These are phyloP conservation scores for Chlorella sp. DNA, from an alignment of 139 green algal genomes.

Conservation along the genomic window DNA sequence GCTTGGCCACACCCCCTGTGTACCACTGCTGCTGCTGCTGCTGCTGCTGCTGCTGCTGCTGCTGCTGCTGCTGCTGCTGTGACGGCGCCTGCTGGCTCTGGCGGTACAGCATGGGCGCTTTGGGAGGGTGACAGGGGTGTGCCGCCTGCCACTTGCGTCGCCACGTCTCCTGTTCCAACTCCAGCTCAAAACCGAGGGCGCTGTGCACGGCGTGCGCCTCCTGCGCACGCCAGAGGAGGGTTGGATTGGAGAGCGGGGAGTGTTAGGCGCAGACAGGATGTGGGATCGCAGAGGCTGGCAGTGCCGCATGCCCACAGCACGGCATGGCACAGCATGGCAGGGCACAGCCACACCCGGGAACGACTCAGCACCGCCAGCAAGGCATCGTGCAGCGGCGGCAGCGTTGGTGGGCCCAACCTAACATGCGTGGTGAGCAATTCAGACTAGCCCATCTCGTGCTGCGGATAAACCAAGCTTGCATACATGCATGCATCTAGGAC, in stretches of 20 bases:
- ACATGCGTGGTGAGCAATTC: not conserved
- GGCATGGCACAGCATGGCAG: not conserved
- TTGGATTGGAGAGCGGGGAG: not conserved
- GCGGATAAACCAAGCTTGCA: too few species aligned
- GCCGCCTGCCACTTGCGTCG: not conserved
- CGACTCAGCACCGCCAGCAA: too few species aligned
- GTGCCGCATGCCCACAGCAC: too few species aligned
- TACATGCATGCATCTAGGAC: too few species aligned
- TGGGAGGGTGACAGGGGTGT: not conserved
- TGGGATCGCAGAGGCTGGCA: too few species aligned
- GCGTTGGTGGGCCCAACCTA: not conserved
- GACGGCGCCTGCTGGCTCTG: not conserved
- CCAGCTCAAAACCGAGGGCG: conserved; percentile 5
- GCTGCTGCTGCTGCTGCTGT: too few species aligned
- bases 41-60: too few species aligned
- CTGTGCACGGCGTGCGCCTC: too few species aligned
- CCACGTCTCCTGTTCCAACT: conserved; percentile 8
- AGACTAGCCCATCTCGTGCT: too few species aligned
- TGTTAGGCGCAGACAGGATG: not conserved
- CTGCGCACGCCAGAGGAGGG: not conserved
- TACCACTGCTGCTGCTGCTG: too few species aligned
- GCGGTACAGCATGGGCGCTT: not conserved
- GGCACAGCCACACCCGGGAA: not conserved
- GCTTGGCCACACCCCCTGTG: too few species aligned
- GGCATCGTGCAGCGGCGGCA: not conserved